phyloP scores from a whole-genome alignment of 2,329 filamentous ascomycete genomes.

The Helotiales sp. region DNA sequence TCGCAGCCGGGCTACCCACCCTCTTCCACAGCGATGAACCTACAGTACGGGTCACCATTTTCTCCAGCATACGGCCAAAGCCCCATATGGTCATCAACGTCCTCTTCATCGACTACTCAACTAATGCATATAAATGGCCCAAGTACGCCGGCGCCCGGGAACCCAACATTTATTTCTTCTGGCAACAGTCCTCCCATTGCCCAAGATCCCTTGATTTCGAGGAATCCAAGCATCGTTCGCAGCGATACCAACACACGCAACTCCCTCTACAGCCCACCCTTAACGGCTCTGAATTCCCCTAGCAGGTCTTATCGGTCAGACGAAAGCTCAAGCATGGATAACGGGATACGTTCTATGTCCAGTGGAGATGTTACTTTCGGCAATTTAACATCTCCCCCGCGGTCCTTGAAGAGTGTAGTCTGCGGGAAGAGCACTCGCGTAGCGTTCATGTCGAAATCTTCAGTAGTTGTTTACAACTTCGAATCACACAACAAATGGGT shows the following conservation, averaged over 20 bases:
- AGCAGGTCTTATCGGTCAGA: background rate
- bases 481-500: background rate
- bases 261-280: background rate
- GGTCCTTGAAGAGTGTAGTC: background rate
- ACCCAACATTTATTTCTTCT: background rate
- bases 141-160: background rate
- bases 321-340: constrained; percentile 2
- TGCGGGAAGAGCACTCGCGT: background rate
- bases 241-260: background rate
- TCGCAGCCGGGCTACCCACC: background rate
- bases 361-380: background rate
- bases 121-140: background rate
- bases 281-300: background rate
- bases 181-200: background rate
- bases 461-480: background rate
- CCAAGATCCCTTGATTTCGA: background rate
- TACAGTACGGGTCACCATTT: background rate
- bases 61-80: background rate
- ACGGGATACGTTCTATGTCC: background rate
- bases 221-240: background rate
- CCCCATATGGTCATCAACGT: background rate
- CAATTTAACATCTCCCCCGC: background rate
- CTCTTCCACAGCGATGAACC: too few species aligned
- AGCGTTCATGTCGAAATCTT: background rate
- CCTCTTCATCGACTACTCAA: background rate